Evolutionary conservation across 306 rosid genomes (phyloP).

Genomic region (Trifolium subterraneum): DNA sequence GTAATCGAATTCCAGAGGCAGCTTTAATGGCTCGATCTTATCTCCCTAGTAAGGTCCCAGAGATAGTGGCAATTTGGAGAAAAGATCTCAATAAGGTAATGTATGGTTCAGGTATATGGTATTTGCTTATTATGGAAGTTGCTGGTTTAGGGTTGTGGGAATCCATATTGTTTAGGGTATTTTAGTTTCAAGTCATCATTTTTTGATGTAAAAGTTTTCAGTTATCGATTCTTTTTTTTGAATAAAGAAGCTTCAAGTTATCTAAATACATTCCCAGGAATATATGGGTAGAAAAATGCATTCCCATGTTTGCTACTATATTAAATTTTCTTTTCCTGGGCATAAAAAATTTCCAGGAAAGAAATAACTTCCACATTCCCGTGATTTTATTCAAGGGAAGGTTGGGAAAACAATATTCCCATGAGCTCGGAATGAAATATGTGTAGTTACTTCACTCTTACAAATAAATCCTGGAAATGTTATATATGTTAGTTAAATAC

Average conservation of each 20-base stretch:
- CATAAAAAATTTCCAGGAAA: not conserved
- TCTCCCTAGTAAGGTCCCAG: slow-evolving; percentile 98
- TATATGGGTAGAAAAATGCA: slow-evolving; percentile 7
- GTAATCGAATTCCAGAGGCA: slow-evolving; percentile 98
- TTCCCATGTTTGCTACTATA: not conserved
- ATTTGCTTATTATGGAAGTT: slow-evolving; percentile 28
- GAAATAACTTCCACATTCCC: not conserved
- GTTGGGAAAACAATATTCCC: not conserved
- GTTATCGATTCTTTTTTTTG: too few relatives aligned
- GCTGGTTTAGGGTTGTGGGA: slow-evolving; percentile 10
- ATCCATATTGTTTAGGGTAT: not conserved
- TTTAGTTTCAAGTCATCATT: not conserved
- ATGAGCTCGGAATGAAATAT: not conserved
- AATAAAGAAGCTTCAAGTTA: not conserved
- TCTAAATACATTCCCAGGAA: not conserved
- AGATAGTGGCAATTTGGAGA: slow-evolving; percentile 97
- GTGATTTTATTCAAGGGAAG: not conserved
- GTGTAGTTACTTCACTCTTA: not conserved
- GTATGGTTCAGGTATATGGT: slow-evolving; percentile 7
- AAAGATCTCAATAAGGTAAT: slow-evolving; percentile 90
- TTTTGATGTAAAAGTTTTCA: not conserved
- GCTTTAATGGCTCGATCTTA: slow-evolving; percentile 98
- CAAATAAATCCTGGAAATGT: not conserved
- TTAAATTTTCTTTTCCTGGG: not conserved
- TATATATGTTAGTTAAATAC: not conserved